Conservation (phyloP, 2,329 filamentous ascomycete genomes). For the Aureobasidium leucospermi region DNA sequence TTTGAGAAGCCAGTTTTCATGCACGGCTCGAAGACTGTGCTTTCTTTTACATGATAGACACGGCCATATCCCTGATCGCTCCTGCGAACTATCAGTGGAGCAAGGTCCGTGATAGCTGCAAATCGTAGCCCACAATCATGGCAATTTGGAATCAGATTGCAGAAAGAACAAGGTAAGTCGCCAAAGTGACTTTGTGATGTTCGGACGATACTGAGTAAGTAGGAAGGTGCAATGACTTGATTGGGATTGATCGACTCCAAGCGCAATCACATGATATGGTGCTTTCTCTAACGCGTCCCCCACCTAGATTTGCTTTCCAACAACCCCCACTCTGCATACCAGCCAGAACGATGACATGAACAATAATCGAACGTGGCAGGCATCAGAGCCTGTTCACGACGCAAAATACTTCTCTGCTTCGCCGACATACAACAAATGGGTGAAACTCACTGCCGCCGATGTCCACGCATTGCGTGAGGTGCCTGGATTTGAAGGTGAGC, state of each 20-base stretch:
- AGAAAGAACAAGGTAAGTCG: background rate
- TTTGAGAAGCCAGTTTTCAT: background rate
- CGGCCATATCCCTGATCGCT: background rate
- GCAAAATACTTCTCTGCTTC: conserved; percentile 54
- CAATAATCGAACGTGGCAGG: background rate
- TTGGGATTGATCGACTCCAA: background rate
- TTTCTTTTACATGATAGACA: background rate
- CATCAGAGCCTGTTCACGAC: conserved; percentile 39
- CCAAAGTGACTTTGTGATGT: too few relatives aligned
- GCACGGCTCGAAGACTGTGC: background rate
- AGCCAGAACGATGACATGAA: background rate
- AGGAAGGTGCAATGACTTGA: background rate
- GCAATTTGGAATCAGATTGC: background rate
- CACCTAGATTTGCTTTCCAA: background rate
- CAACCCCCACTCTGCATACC: background rate
- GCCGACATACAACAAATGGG: conserved; percentile 56
- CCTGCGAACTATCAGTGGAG: background rate
- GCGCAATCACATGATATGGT: background rate
- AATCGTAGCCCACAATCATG: background rate
- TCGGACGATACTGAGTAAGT: background rate
- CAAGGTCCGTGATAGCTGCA: background rate
- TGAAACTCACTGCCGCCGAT: conserved; percentile 51
- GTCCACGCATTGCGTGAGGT: conserved; percentile 45
- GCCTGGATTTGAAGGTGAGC: conserved; percentile 44
- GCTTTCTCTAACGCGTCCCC: background rate